A percentile compares a stretch with the other conserved stretches of the same genome.
Conservation (phyloP, 2,329 filamentous ascomycete species). For the Septoria linicola region DNA sequence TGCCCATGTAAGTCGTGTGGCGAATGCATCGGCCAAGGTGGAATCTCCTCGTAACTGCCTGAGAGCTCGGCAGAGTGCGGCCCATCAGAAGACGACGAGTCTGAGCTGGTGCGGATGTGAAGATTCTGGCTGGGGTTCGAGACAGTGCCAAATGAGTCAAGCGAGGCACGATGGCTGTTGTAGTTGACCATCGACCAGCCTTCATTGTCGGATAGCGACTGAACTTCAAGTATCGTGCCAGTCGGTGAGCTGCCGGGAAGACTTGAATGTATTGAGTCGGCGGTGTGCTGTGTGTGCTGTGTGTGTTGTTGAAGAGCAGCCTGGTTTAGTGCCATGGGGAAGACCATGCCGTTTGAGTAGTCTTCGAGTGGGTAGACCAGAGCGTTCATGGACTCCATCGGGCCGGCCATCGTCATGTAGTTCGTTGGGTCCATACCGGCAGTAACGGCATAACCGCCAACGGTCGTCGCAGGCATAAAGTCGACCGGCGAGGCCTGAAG, state of each 20-base stretch:
- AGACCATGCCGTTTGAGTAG: conserved; percentile 67
- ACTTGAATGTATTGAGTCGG: conserved; percentile 38
- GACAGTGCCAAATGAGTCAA: conserved; percentile 68
- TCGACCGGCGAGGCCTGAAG: conserved; percentile 50
- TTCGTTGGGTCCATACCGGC: conserved; percentile 43
- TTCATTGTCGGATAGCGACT: conserved; percentile 86
- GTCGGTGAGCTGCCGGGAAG: conserved; percentile 65
- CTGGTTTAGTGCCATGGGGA: conserved; percentile 49
- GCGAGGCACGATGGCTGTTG: conserved; percentile 54
- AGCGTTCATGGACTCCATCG: conserved; percentile 48
- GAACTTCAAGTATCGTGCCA: conserved; percentile 78
- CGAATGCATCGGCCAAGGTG: conserved; percentile 72
- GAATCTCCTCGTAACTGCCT: conserved; percentile 78
- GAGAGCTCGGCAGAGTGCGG: conserved; percentile 61
- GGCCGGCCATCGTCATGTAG: conserved; percentile 44
- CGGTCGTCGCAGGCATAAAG: conserved; percentile 44
- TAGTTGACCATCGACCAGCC: conserved; percentile 74
- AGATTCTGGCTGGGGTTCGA: conserved; percentile 91
- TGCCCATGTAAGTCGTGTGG: conserved; percentile 67
- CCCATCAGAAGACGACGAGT: conserved; percentile 71
- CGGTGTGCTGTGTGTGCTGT: conserved; percentile 35
- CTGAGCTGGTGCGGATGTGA: conserved; percentile 81
- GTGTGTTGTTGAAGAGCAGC: conserved; percentile 42
- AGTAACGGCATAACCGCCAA: conserved; percentile 41
- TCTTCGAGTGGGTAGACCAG: conserved; percentile 57